Evolutionary conservation across 148 eudicot genomes (phyloP).

Genomic region (Diospyros lotus): DNA sequence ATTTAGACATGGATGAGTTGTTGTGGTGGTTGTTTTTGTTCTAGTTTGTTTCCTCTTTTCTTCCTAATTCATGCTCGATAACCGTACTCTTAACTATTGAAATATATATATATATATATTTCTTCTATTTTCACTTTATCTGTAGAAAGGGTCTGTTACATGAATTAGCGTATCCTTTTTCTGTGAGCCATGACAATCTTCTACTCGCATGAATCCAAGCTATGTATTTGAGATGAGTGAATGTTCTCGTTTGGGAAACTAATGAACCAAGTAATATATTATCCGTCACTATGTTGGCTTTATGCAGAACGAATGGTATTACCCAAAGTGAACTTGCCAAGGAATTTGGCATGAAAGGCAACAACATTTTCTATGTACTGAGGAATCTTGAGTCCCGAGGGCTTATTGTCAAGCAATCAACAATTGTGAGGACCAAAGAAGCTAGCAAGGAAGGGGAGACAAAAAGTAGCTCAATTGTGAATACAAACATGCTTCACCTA

Average conservation of each 20-base stretch:
- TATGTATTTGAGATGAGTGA: not conserved
- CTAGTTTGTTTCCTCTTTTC: not conserved
- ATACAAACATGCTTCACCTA: slow-evolving; percentile 78
- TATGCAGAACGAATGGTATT: slow-evolving; percentile 65
- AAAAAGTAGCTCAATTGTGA: slow-evolving; percentile 46
- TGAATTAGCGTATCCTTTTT: not conserved
- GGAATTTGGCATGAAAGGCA: slow-evolving; percentile 59
- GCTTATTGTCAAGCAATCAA: slow-evolving; percentile 71
- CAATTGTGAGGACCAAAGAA: slow-evolving; percentile 73
- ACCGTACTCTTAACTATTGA: not conserved
- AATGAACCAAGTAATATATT: no score
- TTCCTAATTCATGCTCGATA: not conserved
- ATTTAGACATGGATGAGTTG: not conserved
- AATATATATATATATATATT: not conserved
- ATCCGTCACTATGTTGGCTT: not conserved
- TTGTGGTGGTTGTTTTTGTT: not conserved
- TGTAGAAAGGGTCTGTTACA: not conserved
- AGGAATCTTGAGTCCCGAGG: slow-evolving; percentile 82
- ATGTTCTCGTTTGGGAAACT: not conserved
- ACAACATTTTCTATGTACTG: slow-evolving; percentile 66
- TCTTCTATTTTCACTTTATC: not conserved
- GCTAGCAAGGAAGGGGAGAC: slow-evolving; percentile 34
- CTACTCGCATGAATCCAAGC: not conserved
- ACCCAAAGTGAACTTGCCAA: slow-evolving; percentile 77
- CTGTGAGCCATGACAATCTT: not conserved